Evolutionary conservation across 2,329 filamentous ascomycete genomes (phyloP).

Genomic region (Cordyceps cateniannulata): DNA sequence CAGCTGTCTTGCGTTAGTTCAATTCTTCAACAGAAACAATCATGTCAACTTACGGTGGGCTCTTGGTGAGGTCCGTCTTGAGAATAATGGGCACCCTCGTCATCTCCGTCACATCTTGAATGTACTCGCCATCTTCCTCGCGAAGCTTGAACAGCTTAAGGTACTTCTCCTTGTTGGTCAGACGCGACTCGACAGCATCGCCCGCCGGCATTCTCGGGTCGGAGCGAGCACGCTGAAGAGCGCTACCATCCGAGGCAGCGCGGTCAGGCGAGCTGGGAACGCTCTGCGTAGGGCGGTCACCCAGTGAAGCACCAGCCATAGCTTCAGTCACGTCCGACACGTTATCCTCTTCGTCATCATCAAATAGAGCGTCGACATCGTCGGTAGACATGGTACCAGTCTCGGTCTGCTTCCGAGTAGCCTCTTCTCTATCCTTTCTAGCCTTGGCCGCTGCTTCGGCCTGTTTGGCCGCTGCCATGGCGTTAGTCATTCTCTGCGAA

Average conservation of each 20-base stretch:
- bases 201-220: conserved; percentile 81
- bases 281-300: conserved; percentile 87
- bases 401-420: conserved; percentile 86
- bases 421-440: conserved; percentile 83
- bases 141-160: conserved; percentile 80
- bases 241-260: conserved; percentile 59
- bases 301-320: conserved; percentile 83
- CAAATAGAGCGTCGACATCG: conserved; percentile 91
- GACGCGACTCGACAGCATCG: conserved; percentile 70
- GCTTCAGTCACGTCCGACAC: conserved; percentile 84
- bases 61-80: conserved; percentile 97
- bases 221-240: conserved; percentile 81
- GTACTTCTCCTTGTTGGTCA: conserved; percentile 95
- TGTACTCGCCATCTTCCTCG: conserved; percentile 90
- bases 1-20: conserved; percentile 45
- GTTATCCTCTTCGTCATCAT: conserved; percentile 77
- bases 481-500: conserved; percentile 67
- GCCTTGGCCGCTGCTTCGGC: conserved; percentile 76
- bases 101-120: conserved; percentile 98
- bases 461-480: conserved; percentile 68
- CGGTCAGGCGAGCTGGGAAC: conserved; percentile 86
- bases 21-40: not conserved
- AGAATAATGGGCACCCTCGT: conserved; percentile 93
- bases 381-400: conserved; percentile 91
- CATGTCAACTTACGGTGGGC: conserved; percentile 81